Percentiles rank a stretch among this genome's conserved stretches.
These are phyloP conservation scores for Inosperma sp. DNA, from an alignment of 768 basidiomycete genomes.

Conservation along the genomic window DNA sequence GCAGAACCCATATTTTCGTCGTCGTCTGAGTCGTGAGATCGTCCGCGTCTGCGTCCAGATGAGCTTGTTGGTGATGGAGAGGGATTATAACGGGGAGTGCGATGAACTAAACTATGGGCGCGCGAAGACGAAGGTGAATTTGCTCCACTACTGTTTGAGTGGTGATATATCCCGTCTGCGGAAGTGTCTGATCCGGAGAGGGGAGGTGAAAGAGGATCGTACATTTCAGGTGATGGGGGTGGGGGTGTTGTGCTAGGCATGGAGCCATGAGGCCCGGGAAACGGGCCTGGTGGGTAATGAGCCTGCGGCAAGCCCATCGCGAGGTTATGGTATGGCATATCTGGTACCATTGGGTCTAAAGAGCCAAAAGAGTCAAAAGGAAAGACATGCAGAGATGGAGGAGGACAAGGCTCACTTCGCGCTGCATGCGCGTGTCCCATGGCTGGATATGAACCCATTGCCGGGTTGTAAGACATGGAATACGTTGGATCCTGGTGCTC, in stretches of 20 bases:
- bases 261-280: constrained; percentile 61
- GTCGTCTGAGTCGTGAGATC: constrained; percentile 75
- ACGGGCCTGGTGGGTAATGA: constrained; percentile 58
- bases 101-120: constrained; percentile 71
- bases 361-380: constrained; percentile 49
- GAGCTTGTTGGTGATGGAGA: constrained; percentile 79
- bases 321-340: constrained; percentile 57
- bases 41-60: constrained; percentile 60
- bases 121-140: constrained; percentile 78
- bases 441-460: constrained; percentile 56
- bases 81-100: constrained; percentile 70
- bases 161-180: constrained; percentile 75
- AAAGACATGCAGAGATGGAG: constrained; percentile 54
- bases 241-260: constrained; percentile 69
- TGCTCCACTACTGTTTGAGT: constrained; percentile 71
- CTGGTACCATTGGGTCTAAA: constrained; percentile 61
- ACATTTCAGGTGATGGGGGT: constrained; percentile 72
- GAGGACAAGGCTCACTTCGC: constrained; percentile 56
- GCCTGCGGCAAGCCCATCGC: constrained; percentile 58
- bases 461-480: constrained; percentile 40
- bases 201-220: constrained; percentile 81
- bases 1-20: constrained; percentile 62
- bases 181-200: constrained; percentile 89
- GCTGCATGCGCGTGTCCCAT: constrained; percentile 58
- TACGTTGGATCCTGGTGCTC: constrained; percentile 46